Evolutionary conservation across 176 grass and related monocot genomes (phyloP).

Genomic region (Puccinellia tenuiflora): DNA sequence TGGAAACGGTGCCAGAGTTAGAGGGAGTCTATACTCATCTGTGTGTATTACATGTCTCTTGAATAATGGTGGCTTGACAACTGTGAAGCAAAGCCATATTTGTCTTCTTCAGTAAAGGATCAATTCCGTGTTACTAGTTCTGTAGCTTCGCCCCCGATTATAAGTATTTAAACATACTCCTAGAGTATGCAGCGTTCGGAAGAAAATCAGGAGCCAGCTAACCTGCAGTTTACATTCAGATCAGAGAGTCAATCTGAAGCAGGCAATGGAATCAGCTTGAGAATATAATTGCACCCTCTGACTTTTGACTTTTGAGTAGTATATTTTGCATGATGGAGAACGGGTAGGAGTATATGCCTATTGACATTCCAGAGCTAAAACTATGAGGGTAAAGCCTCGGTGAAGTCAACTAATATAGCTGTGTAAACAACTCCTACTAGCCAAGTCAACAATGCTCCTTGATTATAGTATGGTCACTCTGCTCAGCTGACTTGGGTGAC

Average conservation of each 20-base stretch:
- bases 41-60: no score
- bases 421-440: constrained; percentile 29
- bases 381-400: not conserved
- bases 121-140: not conserved
- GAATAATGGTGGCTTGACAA: not conserved
- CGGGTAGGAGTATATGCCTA: not conserved
- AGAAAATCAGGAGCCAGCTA: no score
- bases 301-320: constrained; percentile 20
- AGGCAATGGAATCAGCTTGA: not conserved
- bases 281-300: constrained; percentile 9
- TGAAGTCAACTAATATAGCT: constrained; percentile 21
- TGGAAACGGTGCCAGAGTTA: no score
- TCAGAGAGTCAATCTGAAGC: constrained; percentile 3
- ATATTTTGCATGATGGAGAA: constrained; percentile 9
- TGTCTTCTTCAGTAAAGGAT: not conserved
- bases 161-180: not conserved
- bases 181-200: not conserved
- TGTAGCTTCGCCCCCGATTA: not conserved
- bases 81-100: not conserved
- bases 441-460: constrained; percentile 20
- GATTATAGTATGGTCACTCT: not conserved
- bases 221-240: not conserved
- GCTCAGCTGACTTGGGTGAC: no score
- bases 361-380: constrained; percentile 23
- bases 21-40: no score